A percentile compares a stretch with the other conserved stretches of the same genome.
phyloP scores from a whole-genome alignment of 306 rosid species.

The Datisca glomerata region DNA sequence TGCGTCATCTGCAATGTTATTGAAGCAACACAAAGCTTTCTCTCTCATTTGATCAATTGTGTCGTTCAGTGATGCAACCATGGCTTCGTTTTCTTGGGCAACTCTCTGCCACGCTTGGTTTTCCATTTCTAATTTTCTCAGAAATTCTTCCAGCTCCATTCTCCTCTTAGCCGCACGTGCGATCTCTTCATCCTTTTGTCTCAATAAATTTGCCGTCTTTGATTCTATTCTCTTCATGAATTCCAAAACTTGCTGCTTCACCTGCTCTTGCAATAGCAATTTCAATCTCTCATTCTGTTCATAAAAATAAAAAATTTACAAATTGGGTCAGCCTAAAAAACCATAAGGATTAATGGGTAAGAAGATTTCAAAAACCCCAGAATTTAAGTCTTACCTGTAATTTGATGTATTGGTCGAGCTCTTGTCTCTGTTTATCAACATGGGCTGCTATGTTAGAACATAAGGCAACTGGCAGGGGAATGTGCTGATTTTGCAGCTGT shows the following conservation, averaged over 20 bases:
- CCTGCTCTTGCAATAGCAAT: conserved; percentile 32
- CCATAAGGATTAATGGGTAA: too few relatives aligned
- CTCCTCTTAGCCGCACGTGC: conserved; percentile 25
- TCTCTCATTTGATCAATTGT: conserved; percentile 43
- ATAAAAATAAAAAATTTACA: background rate
- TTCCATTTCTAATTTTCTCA: conserved; percentile 46
- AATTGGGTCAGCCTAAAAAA: too few relatives aligned
- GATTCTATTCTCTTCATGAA: conserved; percentile 31
- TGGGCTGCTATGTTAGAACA: conserved; percentile 20
- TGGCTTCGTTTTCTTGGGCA: conserved; percentile 49
- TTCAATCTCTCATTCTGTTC: conserved; percentile 53
- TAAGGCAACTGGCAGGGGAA: background rate
- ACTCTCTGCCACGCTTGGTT: conserved; percentile 40
- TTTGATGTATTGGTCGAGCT: conserved; percentile 39
- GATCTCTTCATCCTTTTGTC: conserved; percentile 46
- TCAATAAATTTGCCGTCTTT: conserved; percentile 11
- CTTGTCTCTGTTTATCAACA: conserved; percentile 32
- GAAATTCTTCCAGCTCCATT: conserved; percentile 36
- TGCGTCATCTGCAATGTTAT: conserved; percentile 33
- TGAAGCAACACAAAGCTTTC: conserved; percentile 11
- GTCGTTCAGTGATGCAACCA: conserved; percentile 31
- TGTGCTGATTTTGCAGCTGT: conserved; percentile 10
- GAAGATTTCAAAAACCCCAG: too few relatives aligned
- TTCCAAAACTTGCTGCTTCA: conserved; percentile 25
- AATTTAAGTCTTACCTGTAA: conserved; percentile 36